Evolutionary conservation across 139 green algal genomes (phyloP).

Genomic region (Picochlorum sp.): DNA sequence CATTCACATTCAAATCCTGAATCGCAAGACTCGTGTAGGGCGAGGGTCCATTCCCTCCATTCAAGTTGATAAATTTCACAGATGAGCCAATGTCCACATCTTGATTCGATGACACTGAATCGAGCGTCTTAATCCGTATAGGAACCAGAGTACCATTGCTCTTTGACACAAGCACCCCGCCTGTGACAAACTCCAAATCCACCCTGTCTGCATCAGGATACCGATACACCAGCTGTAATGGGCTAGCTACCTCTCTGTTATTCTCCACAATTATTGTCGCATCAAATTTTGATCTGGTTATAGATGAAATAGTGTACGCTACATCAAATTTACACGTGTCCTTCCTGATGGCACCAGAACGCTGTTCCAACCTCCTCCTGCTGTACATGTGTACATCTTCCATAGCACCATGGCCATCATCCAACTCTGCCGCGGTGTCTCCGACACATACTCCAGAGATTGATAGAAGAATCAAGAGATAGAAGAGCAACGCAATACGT

Average conservation of each 20-base stretch:
- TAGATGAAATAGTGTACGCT: background rate
- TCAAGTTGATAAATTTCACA: background rate
- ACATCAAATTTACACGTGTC: background rate
- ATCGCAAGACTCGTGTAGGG: background rate
- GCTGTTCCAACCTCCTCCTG: no score
- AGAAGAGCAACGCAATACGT: no score
- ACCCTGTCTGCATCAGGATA: background rate
- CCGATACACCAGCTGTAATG: background rate
- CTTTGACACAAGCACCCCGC: background rate
- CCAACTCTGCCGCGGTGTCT: no score
- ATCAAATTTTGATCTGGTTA: background rate
- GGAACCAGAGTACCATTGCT: background rate
- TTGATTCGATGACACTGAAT: background rate
- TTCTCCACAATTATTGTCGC: background rate
- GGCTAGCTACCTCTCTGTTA: background rate
- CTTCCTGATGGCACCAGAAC: no score
- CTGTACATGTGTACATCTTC: no score
- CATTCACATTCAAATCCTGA: constrained; percentile 2
- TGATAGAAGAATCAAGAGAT: no score
- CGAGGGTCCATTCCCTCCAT: background rate
- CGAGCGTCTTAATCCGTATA: background rate
- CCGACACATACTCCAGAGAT: no score
- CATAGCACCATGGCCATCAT: no score
- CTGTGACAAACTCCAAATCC: background rate
- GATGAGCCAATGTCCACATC: background rate